Evolutionary conservation across 805 yeast species (phyloP), one percentile per base, ranked within the genome.

Genomic region (Candida tibetensis): DNA sequence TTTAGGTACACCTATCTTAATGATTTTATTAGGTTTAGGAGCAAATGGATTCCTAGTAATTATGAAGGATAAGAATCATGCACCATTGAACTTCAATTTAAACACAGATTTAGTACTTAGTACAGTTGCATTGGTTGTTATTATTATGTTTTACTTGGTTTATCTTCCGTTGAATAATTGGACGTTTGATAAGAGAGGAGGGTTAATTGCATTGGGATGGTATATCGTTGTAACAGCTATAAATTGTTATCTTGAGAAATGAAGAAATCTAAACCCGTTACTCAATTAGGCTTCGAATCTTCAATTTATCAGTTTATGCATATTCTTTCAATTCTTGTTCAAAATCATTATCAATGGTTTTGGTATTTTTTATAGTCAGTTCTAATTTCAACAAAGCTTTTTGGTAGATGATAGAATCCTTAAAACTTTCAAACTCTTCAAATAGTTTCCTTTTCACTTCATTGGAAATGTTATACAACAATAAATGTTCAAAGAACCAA

Each of bases 1-100:
- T 45, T 61, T 76, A 40, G 81, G 82, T 1, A 71, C 81, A 1
- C 79, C 80, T 0, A 53, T 76, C 10, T 48, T 76, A 10, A 62
- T 72, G 30, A 66, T 73, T 6, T 53, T 76, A 42, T 52, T 75
- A 14, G 82, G 81, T 1, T 60, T 76, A 15, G 82, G 82, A 0
- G 48, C 68, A 10, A 74, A 74, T 49, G 71, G 77, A 2, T 22
- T 28, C 10, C 28, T 37, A 16, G 31, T 40, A 8, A 34, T 39
- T 13, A 23, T 35, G 22, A 28, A 34, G 16, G 33, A 40, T 25
- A 14, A 25, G 15, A 19, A 14, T 8, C 31, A 30, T 15, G 19
- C 28, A 14, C 40, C 46, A 5, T 37, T 52, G 17, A 36, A 37
- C 4, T 56, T 66, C 34, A 45, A 45, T 6, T 41, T 67, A 30